Conservation (phyloP, 1,284 basidiomycete species). For the Gomphus bonarii region DNA sequence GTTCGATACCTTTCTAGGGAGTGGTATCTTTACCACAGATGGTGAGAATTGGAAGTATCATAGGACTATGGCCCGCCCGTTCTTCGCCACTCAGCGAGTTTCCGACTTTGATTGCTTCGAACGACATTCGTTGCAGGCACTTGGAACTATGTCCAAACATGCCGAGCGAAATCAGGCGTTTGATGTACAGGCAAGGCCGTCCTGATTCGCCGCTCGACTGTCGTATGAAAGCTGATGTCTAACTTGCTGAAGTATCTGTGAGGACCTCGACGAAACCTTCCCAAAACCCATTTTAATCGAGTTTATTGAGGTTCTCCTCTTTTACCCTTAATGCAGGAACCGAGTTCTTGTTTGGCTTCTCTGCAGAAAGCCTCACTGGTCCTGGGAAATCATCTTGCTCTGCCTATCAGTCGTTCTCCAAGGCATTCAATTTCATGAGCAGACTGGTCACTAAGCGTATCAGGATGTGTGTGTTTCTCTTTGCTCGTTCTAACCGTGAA, state of each 20-base stretch:
- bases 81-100: conserved; percentile 21
- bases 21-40: conserved; percentile 29
- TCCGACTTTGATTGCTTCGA: conserved; percentile 10
- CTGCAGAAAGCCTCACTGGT: conserved; percentile 40
- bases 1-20: conserved; percentile 24
- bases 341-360: conserved; percentile 40
- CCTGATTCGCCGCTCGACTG: background rate
- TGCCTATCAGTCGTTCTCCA: background rate
- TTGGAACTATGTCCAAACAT: background rate
- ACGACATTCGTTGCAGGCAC: background rate
- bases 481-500: background rate
- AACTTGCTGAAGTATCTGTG: conserved; percentile 1
- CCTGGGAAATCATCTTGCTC: conserved; percentile 19
- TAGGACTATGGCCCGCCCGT: conserved; percentile 23
- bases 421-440: conserved; percentile 1
- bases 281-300: background rate
- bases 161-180: conserved; percentile 2
- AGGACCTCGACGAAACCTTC: background rate
- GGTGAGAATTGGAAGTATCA: conserved; percentile 25
- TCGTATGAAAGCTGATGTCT: background rate
- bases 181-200: conserved; percentile 13
- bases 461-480: conserved; percentile 3
- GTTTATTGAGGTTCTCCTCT: conserved; percentile 24
- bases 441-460: conserved; percentile 1
- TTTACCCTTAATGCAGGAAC: conserved; percentile 63